Evolutionary conservation across 164 flowering plant genomes (phyloP).

Genomic region (Chloranthus sessilifolius): DNA sequence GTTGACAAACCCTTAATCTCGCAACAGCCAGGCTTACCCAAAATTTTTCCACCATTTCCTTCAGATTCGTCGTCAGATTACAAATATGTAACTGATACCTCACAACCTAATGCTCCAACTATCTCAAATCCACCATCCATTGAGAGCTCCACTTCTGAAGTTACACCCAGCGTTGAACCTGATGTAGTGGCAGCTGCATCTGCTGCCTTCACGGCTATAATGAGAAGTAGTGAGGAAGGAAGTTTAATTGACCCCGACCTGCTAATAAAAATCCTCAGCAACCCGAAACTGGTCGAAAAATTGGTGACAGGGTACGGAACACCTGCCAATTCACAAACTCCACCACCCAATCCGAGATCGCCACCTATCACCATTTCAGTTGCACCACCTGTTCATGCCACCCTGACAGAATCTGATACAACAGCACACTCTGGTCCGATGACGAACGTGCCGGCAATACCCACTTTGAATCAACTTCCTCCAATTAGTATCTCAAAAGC

Average conservation of each 20-base stretch:
- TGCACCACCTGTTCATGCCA: slow-evolving; percentile 22
- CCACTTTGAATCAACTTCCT: slow-evolving; percentile 19
- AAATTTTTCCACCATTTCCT: slow-evolving; percentile 9
- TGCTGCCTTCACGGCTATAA: slow-evolving; percentile 55
- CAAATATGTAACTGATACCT: slow-evolving; percentile 7
- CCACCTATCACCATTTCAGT: slow-evolving; percentile 9
- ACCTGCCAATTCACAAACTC: slow-evolving; percentile 16
- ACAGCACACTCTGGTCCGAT: slow-evolving; percentile 31
- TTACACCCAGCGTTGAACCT: slow-evolving; percentile 36
- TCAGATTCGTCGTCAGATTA: background rate
- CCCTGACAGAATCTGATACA: slow-evolving; percentile 21
- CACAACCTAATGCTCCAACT: slow-evolving; percentile 16
- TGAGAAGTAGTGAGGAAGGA: slow-evolving; percentile 54
- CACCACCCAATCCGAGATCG: slow-evolving; percentile 12
- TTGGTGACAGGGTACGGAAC: slow-evolving; percentile 45
- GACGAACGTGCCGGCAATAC: slow-evolving; percentile 28
- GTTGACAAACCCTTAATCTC: slow-evolving; percentile 13
- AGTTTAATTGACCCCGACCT: slow-evolving; percentile 66
- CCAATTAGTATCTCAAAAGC: slow-evolving; percentile 17
- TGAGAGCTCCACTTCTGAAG: slow-evolving; percentile 20
- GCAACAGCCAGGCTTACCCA: slow-evolving; percentile 17
- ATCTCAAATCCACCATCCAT: slow-evolving; percentile 11
- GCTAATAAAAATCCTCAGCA: slow-evolving; percentile 67
- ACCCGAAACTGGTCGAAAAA: slow-evolving; percentile 67
- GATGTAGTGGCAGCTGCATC: slow-evolving; percentile 63